Base-by-base conservation (phyloP, 139 green algal species). In the Tetratostichococcus sp. region DNA sequence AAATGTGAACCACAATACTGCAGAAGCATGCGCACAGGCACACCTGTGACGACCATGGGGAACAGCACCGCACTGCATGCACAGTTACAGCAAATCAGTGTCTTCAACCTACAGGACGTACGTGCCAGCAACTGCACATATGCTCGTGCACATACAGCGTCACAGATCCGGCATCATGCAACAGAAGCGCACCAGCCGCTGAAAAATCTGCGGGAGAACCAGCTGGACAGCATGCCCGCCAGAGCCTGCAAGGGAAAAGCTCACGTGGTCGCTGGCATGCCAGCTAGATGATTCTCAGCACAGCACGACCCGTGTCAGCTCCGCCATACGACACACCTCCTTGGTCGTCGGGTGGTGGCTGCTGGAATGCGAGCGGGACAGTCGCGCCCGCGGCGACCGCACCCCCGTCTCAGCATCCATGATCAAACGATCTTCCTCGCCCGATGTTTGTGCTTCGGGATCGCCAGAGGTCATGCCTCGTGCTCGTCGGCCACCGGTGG, bases 1-100 rank as follows among this genome's bases (percentile, higher is more conserved):
- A n/a, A n/a, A n/a, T n/a, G n/a, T n/a, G n/a, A n/a, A n/a, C n/a
- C n/a, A n/a, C n/a, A n/a, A n/a, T n/a, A n/a, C n/a, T n/a, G n/a
- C n/a, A n/a, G n/a, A n/a, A n/a, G n/a, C n/a, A n/a, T n/a, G n/a
- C n/a, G n/a, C n/a, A 25, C 19, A 62, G 19, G 11, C 50, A 26
- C 50, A 62, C 50, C 50, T 62, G 93, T 97, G 3, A 97, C 85
- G 1, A 90, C 93, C 25, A 98, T 88, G 0, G 94, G 94, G 39
- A 98, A 93, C 23, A 98, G 79, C 58, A 98, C 97, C 35, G 87
- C 91, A 73, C 88, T 91, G 83, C 78, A 72, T 16, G 35, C 19
- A 71, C 34, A 71, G 39, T 11, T 50, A 6, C 8, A 50, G 39
- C 11, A 11, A 6, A 11, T 50, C 8, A 50, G 39, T 50, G 39